These are phyloP conservation scores for Hyaloperonospora arabidopsidis DNA, from an alignment of 352 stramenopile species.

Conservation along the genomic window DNA sequence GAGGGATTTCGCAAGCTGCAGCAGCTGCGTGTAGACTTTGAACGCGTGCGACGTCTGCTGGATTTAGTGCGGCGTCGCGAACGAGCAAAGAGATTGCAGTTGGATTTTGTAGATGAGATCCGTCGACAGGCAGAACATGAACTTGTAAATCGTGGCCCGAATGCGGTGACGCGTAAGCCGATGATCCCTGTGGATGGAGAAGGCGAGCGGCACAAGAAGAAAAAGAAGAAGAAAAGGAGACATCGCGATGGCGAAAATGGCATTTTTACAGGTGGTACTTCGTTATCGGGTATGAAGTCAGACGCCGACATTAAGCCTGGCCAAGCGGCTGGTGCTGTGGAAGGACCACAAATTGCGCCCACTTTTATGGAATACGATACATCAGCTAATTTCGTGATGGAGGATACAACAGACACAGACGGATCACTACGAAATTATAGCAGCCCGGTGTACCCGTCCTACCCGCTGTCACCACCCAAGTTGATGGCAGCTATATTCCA, in stretches of 20 bases:
- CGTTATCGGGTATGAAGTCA: constrained; percentile 11
- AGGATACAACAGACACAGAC: constrained; percentile 29
- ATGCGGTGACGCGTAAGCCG: constrained; percentile 39
- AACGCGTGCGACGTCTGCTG: constrained; percentile 75
- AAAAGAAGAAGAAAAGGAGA: constrained; percentile 74
- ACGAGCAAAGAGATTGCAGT: constrained; percentile 65
- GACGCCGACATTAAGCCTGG: constrained; percentile 12
- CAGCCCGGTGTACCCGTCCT: constrained; percentile 50
- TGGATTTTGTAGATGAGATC: constrained; percentile 79
- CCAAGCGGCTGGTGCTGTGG: constrained; percentile 8
- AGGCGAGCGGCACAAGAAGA: constrained; percentile 40
- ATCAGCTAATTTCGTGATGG: constrained; percentile 51
- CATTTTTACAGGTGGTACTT: constrained; percentile 2
- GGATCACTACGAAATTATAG: constrained; percentile 18
- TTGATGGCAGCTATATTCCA: constrained; percentile 63
- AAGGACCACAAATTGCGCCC: constrained; percentile 31
- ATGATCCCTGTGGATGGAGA: constrained; percentile 51
- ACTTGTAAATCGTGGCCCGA: constrained; percentile 33
- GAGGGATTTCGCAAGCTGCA: constrained; percentile 92
- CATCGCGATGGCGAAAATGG: constrained; percentile 41
- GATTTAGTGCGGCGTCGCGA: constrained; percentile 85
- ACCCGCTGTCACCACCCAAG: constrained; percentile 49
- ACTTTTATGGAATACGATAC: constrained; percentile 78
- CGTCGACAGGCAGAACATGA: constrained; percentile 58
- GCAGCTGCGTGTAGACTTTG: constrained; percentile 90